A percentile compares a stretch with the other conserved stretches of the same genome.
phyloP scores from a whole-genome alignment of 2,329 filamentous ascomycete species.

The Pestalotiopsis fici region DNA sequence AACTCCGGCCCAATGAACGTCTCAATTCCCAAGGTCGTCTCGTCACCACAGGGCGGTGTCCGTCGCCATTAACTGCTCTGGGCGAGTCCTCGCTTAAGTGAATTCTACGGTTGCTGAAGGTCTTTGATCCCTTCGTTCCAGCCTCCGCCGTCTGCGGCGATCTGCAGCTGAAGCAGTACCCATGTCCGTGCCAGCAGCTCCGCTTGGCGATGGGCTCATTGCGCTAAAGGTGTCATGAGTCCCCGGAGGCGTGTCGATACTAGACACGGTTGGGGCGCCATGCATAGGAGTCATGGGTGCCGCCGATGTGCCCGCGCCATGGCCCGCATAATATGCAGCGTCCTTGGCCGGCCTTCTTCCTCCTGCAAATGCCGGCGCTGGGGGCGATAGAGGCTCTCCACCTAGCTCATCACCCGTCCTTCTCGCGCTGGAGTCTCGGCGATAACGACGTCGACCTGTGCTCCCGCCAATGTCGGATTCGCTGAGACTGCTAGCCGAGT shows the following conservation, averaged over 20 bases:
- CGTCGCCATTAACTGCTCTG: background rate
- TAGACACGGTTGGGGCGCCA: conserved; percentile 43
- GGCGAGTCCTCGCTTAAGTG: conserved; percentile 9
- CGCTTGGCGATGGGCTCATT: conserved; percentile 48
- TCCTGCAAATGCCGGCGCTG: conserved; percentile 57
- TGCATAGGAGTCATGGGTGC: conserved; percentile 10
- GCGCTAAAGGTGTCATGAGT: conserved; percentile 57
- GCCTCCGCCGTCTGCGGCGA: conserved; percentile 54
- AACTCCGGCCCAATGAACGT: conserved; percentile 8
- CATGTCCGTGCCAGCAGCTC: conserved; percentile 35
- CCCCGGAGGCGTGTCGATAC: conserved; percentile 45
- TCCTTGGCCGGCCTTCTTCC: conserved; percentile 54
- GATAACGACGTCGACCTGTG: conserved; percentile 47
- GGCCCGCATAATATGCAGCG: conserved; percentile 58
- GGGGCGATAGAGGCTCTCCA: conserved; percentile 50
- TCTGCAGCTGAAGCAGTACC: conserved; percentile 47
- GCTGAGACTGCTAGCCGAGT: conserved; percentile 58
- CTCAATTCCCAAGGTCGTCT: background rate
- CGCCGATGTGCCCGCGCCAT: too few species aligned
- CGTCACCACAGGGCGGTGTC: background rate
- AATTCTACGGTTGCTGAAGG: conserved; percentile 21
- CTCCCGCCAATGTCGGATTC: conserved; percentile 52
- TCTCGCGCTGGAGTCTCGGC: conserved; percentile 52
- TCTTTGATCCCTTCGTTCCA: conserved; percentile 51
- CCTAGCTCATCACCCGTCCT: conserved; percentile 48